Base-by-base conservation (phyloP, 208 protist species). In the Leishmania amazonensis region DNA sequence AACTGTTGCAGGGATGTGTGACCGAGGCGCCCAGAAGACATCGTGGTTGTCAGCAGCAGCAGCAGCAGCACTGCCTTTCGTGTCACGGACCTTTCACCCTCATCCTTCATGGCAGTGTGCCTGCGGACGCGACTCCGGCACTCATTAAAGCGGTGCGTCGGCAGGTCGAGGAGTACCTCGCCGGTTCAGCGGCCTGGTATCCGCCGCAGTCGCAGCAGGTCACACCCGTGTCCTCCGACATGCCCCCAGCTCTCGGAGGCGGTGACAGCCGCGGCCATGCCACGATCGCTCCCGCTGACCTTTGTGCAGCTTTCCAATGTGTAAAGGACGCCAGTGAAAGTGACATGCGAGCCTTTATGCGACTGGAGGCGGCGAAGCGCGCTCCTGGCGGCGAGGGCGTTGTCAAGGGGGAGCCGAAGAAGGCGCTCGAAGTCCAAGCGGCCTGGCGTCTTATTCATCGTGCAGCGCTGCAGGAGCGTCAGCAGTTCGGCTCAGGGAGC, bases 291-390 rank as follows among this genome's bases (percentile, higher is more conserved):
- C 3, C 81, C 4, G 78, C 70, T 54, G 47, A 6, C 8, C 49
- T 85, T 21, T 31, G 42, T 19, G 78, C 60, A 0, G 83, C 83
- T 8, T 76, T 86, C 64, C 78, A 53, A 38, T 80, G 78, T 64
- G 19, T 86, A 17, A 45, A 3, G 53, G 51, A 47, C 28, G 83
- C 83, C 11, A 80, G 51, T 19, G 64, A 62, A 38, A 67, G 31
- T 1, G 78, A 86, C 40, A 80, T 83, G 78, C 67, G 58, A 45
- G 72, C 65, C 0, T 82, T 83, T 68, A 35, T 81, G 73, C 72
- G 72, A 53, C 67, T 86, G 28, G 83, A 86, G 78, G 78, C 83
- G 65, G 77, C 78, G 74, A 64, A 45, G 64, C 74, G 49, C 49
- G 13, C 79, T 67, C 21, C 24, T 45, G 67, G 31, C 80, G 13